These are phyloP conservation scores for Geotrichum candidum DNA, from an alignment of 1,139 yeast species.

Conservation along the genomic window DNA sequence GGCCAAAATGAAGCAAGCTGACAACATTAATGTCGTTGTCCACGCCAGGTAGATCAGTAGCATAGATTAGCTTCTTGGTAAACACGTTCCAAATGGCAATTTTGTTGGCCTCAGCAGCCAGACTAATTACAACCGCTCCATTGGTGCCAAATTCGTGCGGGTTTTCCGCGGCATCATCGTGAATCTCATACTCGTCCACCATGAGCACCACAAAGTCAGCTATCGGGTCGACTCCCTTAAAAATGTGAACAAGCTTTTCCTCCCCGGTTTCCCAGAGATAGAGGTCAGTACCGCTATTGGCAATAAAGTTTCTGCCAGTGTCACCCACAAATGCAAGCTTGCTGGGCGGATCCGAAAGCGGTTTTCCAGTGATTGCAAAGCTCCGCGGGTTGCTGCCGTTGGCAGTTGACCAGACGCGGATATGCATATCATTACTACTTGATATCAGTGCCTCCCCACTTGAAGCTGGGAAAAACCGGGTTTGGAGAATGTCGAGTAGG, in stretches of 20 bases:
- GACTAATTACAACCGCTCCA: constrained; percentile 39
- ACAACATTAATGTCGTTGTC: background rate
- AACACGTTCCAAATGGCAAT: constrained; percentile 24
- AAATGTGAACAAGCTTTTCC: constrained; percentile 41
- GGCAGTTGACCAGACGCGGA: constrained; percentile 51
- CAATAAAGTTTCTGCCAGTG: constrained; percentile 58
- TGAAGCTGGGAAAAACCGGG: constrained; percentile 49
- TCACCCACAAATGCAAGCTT: constrained; percentile 46
- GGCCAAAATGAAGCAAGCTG: constrained; percentile 1
- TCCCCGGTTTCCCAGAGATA: constrained; percentile 65
- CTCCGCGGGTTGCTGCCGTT: constrained; percentile 48
- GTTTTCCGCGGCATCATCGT: constrained; percentile 4
- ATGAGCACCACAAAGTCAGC: constrained; percentile 22
- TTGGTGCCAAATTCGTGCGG: constrained; percentile 39
- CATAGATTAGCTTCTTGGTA: background rate
- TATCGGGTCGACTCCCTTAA: constrained; percentile 26
- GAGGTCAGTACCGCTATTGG: constrained; percentile 38
- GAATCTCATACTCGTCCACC: constrained; percentile 27
- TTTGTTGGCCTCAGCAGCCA: constrained; percentile 43
- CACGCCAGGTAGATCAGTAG: background rate
- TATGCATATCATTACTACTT: constrained; percentile 49
- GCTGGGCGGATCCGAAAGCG: constrained; percentile 34
- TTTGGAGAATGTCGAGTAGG: constrained; percentile 39
- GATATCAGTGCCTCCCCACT: constrained; percentile 48
- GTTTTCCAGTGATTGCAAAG: constrained; percentile 43